Base-by-base conservation (phyloP, 495 filamentous ascomycete genomes). In the Aspergillus haitiensis region DNA sequence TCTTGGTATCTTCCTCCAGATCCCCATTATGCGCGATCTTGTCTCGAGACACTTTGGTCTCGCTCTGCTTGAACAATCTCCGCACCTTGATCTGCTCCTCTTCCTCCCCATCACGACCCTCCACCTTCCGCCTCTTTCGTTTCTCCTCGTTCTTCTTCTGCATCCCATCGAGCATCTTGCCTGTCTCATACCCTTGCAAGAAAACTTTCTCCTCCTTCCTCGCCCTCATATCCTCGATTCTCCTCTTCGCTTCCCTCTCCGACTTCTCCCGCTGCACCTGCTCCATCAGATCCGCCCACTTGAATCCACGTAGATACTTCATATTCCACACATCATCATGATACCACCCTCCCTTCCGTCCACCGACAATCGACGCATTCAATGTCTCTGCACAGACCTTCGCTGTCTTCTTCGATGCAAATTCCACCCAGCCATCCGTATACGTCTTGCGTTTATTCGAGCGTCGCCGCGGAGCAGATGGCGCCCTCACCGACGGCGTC, bases 371-470 rank as follows among this genome's bases (percentile, higher is more conserved):
- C 32, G 81, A 79, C 32, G 89, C 87, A 72, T 98, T 98, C 36
- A 98, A 72, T 3, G 89, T 82, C 67, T 96, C 92, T n/a, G 88
- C 92, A 6, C 83, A 89, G 9, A 86, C 72, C 68, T 95, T 95
- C 4, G 94, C 95, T 40, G 90, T 87, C 64, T 85, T 86, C 69
- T 89, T 86, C 33, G 80, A 78, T 21, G 82, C 71, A 65, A 96
- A 97, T 67, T 98, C 94, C 15, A 98, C 85, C 94, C 94, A 98
- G 2, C 94, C 94, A 68, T 98, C 95, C 6, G 85, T 86, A 72
- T 88, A 98, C 13, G 80, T 84, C 58, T 88, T 85, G 68, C 96
- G 93, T 72, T 93, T 94, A 72, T 96, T 97, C 27, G 89, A 88
- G n/a, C 89, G 88, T 40, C 76, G 80, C 31, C 80, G 78, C 7